Evolutionary conservation across 2,329 filamentous ascomycete genomes (phyloP).

Genomic region (Neofusicoccum sp.): DNA sequence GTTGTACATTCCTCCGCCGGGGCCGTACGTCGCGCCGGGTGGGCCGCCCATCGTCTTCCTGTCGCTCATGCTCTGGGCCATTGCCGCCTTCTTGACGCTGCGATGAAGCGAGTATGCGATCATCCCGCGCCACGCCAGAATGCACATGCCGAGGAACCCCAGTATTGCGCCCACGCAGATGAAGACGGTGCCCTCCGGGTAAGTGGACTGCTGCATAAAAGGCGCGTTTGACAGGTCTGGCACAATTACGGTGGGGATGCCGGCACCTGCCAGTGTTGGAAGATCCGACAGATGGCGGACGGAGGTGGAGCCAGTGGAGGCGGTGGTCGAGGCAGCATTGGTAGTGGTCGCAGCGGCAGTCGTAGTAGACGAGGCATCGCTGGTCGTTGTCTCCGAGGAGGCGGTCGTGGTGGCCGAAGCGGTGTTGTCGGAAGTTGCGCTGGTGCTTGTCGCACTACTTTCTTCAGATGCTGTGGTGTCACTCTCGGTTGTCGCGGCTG

Average conservation of each 20-base stretch:
- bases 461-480: slow-evolving; percentile 24
- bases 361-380: slow-evolving; percentile 29
- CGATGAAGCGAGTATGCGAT: slow-evolving; percentile 91
- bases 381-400: slow-evolving; percentile 27
- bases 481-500: slow-evolving; percentile 19
- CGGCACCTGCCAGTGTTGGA: slow-evolving; percentile 59
- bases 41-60: slow-evolving; percentile 61
- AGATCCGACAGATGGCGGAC: slow-evolving; percentile 43
- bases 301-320: slow-evolving; percentile 20
- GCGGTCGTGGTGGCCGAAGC: slow-evolving; percentile 17
- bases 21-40: slow-evolving; percentile 42
- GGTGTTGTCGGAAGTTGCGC: slow-evolving; percentile 22
- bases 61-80: slow-evolving; percentile 70
- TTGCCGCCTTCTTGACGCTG: slow-evolving; percentile 83
- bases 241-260: slow-evolving; percentile 70
- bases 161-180: slow-evolving; percentile 90
- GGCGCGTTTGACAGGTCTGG: slow-evolving; percentile 84
- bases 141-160: slow-evolving; percentile 77
- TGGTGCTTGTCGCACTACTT: slow-evolving; percentile 29
- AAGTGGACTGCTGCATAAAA: slow-evolving; percentile 84
- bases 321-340: slow-evolving; percentile 26
- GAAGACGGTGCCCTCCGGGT: slow-evolving; percentile 94
- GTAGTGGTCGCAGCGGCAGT: slow-evolving; percentile 22
- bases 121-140: slow-evolving; percentile 84
- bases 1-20: slow-evolving; percentile 25